Percentiles rank a stretch among this genome's conserved stretches.
phyloP scores from a whole-genome alignment of 2,329 filamentous ascomycete genomes.

The Fusarium sp. region DNA sequence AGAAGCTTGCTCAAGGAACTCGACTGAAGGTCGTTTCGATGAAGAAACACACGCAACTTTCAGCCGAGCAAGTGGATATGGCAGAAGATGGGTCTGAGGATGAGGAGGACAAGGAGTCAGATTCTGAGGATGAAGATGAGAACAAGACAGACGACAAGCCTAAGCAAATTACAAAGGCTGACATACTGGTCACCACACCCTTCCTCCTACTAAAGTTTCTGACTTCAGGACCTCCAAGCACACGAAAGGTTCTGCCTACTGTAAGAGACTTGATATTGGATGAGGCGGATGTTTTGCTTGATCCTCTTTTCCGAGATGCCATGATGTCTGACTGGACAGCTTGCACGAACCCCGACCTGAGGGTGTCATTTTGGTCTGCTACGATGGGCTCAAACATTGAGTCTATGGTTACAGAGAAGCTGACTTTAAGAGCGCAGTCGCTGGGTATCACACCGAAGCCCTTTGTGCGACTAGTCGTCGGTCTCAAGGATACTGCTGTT shows the following conservation, averaged over 20 bases:
- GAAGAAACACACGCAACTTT: constrained; percentile 83
- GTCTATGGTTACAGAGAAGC: constrained; percentile 74
- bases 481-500: constrained; percentile 93
- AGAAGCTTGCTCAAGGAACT: constrained; percentile 80
- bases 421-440: constrained; percentile 61
- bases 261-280: constrained; percentile 84
- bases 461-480: constrained; percentile 88
- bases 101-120: constrained; percentile 51
- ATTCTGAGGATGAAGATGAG: constrained; percentile 49
- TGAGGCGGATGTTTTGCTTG: constrained; percentile 93
- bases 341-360: constrained; percentile 75
- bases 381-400: constrained; percentile 97
- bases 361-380: constrained; percentile 90
- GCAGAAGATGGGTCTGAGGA: constrained; percentile 52
- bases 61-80: constrained; percentile 55
- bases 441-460: constrained; percentile 54
- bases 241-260: constrained; percentile 65
- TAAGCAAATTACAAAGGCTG: constrained; percentile 47
- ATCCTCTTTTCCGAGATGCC: constrained; percentile 89
- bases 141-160: constrained; percentile 34
- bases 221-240: constrained; percentile 53
- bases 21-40: constrained; percentile 83
- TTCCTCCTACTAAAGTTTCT: constrained; percentile 80
- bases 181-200: constrained; percentile 55
- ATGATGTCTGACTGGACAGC: constrained; percentile 85